phyloP scores from a whole-genome alignment of 176 grass and related monocot genomes.

The Lolium rigidum region DNA sequence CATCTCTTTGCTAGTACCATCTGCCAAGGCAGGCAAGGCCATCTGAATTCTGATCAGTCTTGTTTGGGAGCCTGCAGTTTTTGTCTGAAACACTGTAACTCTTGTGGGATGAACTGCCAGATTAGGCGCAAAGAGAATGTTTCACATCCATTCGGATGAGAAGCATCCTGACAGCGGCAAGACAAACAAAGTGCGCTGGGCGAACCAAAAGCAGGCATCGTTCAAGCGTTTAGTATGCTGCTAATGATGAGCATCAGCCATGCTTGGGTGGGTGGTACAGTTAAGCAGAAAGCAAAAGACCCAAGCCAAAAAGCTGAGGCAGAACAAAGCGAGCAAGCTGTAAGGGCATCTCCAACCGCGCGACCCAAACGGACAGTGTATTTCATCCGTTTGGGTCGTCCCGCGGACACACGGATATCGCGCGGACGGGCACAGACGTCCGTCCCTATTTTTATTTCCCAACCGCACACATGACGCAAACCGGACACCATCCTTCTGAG shows the following conservation, averaged over 20 bases:
- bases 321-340: too few species aligned
- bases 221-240: background rate
- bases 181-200: background rate
- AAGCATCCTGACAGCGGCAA: background rate
- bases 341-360: too few species aligned
- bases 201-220: constrained; percentile 33
- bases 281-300: constrained; percentile 22
- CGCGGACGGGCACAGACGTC: too few species aligned
- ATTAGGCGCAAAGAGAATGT: background rate
- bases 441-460: too few species aligned
- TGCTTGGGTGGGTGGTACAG: constrained; percentile 33
- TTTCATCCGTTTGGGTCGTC: too few species aligned
- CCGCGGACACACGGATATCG: too few species aligned
- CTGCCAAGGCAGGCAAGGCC: background rate
- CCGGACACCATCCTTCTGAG: too few species aligned
- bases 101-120: too few species aligned
- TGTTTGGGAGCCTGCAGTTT: background rate
- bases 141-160: constrained; percentile 5
- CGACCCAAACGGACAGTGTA: too few species aligned
- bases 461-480: too few species aligned
- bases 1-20: background rate
- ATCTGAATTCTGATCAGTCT: background rate
- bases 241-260: constrained; percentile 45
- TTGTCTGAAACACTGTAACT: background rate
- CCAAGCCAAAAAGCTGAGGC: constrained; percentile 12